These are phyloP conservation scores for Penicillium sp. DNA, from an alignment of 2,329 filamentous ascomycete species.

Conservation along the genomic window DNA sequence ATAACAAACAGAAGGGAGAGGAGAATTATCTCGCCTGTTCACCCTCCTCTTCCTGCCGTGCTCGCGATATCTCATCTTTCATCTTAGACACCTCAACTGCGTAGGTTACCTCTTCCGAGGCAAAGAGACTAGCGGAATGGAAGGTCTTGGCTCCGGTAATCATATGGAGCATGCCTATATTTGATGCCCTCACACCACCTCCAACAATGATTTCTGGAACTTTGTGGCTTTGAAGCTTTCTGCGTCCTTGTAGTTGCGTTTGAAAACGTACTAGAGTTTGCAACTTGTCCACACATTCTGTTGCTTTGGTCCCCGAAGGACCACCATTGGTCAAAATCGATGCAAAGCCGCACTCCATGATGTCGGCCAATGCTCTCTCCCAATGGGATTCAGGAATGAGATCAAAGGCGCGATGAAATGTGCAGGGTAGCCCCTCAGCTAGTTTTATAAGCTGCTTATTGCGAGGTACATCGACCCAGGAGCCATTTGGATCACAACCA, in stretches of 20 bases:
- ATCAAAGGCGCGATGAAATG: conserved; percentile 57
- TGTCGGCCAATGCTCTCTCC: conserved; percentile 30
- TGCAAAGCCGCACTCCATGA: conserved; percentile 47
- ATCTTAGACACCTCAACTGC: conserved; percentile 5
- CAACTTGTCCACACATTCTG: conserved; percentile 37
- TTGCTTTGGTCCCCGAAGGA: conserved; percentile 33
- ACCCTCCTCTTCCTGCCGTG: no score
- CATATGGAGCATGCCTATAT: conserved; percentile 37
- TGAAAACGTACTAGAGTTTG: conserved; percentile 21
- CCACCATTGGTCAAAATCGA: conserved; percentile 51
- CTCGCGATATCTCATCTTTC: background rate
- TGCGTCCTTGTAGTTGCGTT: background rate
- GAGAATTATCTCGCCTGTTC: background rate
- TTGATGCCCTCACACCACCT: conserved; percentile 50
- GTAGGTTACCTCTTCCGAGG: background rate
- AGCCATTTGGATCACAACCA: background rate
- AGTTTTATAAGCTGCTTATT: conserved; percentile 44
- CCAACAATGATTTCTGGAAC: conserved; percentile 49
- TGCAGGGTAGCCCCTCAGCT: conserved; percentile 48
- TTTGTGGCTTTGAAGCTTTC: background rate
- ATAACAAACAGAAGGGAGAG: no score
- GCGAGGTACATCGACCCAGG: conserved; percentile 41
- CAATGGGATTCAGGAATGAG: conserved; percentile 28
- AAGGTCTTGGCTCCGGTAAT: conserved; percentile 35
- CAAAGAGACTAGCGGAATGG: conserved; percentile 45